phyloP scores from a whole-genome alignment of 768 basidiomycete genomes.

The Exsudoporus frostii region DNA sequence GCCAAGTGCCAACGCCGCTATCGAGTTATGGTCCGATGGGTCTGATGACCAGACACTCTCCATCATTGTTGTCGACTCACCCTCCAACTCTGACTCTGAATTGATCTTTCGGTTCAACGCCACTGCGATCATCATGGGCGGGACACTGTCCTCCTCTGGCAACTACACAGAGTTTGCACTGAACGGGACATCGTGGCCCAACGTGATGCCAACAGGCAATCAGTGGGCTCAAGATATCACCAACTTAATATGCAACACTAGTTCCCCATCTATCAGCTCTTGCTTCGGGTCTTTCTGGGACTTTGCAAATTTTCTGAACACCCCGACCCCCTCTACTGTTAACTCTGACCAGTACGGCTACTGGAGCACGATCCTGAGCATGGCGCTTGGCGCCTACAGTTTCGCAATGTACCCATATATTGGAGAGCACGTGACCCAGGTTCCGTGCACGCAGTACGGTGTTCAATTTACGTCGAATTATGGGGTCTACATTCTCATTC shows the following conservation, averaged over 20 bases:
- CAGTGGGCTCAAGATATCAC: slow-evolving; percentile 20
- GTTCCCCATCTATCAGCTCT: neutral
- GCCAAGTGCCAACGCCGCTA: rapidly evolving
- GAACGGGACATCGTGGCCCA: slow-evolving; percentile 15
- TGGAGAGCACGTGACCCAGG: rapidly evolving
- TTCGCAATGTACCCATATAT: neutral
- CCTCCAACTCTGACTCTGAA: neutral
- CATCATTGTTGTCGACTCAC: neutral
- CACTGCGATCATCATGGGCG: slow-evolving; percentile 4
- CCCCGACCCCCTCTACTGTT: no score
- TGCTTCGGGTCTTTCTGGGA: neutral
- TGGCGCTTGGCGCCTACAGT: slow-evolving; percentile 11
- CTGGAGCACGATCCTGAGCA: slow-evolving; percentile 2
- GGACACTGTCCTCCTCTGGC: slow-evolving; percentile 5
- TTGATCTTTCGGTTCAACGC: slow-evolving; percentile 8
- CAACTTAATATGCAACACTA: slow-evolving; percentile 11
- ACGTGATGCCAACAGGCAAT: slow-evolving; percentile 1
- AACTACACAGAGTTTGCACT: slow-evolving; percentile 8
- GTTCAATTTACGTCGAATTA: neutral
- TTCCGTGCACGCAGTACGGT: neutral
- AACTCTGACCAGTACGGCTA: no score
- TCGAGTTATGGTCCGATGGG: slow-evolving; percentile 1
- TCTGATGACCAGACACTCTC: slow-evolving; percentile 11
- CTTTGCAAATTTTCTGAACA: neutral
- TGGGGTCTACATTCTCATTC: slow-evolving; percentile 3